Evolutionary conservation across 1,284 basidiomycete genomes (phyloP), one percentile per base, ranked within the genome.

Genomic region (Entoloma clypeatum): DNA sequence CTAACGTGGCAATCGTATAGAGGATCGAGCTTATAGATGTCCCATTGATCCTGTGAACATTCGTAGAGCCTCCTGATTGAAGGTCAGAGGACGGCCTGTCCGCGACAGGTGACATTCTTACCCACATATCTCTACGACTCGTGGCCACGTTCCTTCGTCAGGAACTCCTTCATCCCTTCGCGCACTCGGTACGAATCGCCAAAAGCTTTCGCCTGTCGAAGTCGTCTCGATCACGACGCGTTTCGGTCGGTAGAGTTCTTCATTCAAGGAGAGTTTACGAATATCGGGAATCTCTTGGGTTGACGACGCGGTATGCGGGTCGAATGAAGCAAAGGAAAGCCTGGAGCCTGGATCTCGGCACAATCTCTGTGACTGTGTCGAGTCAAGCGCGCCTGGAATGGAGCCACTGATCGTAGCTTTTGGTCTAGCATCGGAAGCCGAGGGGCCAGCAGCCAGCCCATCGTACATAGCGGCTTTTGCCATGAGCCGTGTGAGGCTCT

Each of bases 1-100:
- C 64, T 71, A 5, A 86, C 75, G 44, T 64, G 60, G 52, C 86
- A 88, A 21, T 76, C 71, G 51, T 86, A 88, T 13, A 61, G 59
- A 2, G 79, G 75, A 53, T 88, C 86, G 9, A 88, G 70, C 57
- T 87, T 88, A 63, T 87, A 81, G 25, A 87, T 78, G 46, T 88
- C 86, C 86, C 86, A 88, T 57, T 87, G 83, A 27, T 87, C 83
- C 55, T 82, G 79, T 21, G 74, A 74, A 52, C 73, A 72, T 43
- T 72, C 56, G 31, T 72, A 60, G 5, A 63, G 58, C 62, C 75
- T 63, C 3, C 80, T 83, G 50, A 28, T 34, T 51, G 30, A 35
- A 34, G 30, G 38, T 30, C n/a, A 30, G 24, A 31, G 36, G 23
- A 30, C 24, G 43, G 38, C 30, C 13, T 21, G 29, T 33, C 21